Evolutionary conservation across 768 basidiomycete species (phyloP), one percentile per base, ranked within the genome.

Genomic region (Porpolomopsis calyptriformis): DNA sequence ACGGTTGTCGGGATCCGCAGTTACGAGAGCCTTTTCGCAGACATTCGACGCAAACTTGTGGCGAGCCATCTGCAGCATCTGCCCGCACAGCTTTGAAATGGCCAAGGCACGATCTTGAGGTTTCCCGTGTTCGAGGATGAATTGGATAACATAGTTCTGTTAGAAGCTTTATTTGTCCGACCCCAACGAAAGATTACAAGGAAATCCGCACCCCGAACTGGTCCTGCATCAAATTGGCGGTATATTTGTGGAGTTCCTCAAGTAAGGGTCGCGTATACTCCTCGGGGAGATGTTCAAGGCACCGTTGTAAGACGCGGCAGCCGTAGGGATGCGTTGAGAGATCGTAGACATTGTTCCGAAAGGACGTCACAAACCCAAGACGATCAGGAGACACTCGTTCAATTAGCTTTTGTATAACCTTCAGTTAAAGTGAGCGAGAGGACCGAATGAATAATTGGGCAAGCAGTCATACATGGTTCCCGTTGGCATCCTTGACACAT

Each of bases 41-140:
- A 97, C 94, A 57, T 99, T 98, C 4, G 92, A 96, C 4, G 90
- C 92, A 57, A 88, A 94, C 60, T 94, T 94, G 60, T 90, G 89
- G 43, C 80, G 76, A 1, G 89, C 76, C 73, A 93, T 78, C 50
- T 71, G 69, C 35, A 92, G 60, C 60, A 97, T 74, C 55, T 87
- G 82, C 2, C 88, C 88, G 7, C 72, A 76, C 42, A 97, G 71
- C 52, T 78, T 77, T 11, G 68, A 62, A 46, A 91, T 70, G 29
- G 96, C 74, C 46, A 73, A 64, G 2, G 70, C 67, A 43, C 76
- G 76, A 58, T 97, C 93, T 10, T 78, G 71, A 1, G 71, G 69
- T 46, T 71, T 70, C 4, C 92, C 91, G 53, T 84, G 74, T 57
- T 90, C 85, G 25, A 98, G 74, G 46, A 98, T 75, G 59, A 87